These are phyloP conservation scores for Flaveria ramosissima DNA, from an alignment of 129 eudicot species.

Conservation along the genomic window DNA sequence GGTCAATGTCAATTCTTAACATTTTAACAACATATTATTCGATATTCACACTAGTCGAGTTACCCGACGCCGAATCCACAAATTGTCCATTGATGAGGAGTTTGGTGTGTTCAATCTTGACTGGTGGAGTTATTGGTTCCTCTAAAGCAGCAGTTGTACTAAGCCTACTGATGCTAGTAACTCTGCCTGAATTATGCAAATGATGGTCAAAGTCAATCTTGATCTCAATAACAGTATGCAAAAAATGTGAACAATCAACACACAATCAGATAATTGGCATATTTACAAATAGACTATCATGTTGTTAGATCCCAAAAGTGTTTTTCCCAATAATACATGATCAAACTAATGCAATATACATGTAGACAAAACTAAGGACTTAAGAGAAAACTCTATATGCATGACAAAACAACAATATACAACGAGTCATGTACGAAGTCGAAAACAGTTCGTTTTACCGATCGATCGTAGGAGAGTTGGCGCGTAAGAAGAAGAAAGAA, in stretches of 20 bases:
- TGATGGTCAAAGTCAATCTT: slow-evolving; percentile 13
- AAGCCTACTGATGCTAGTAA: slow-evolving; percentile 47
- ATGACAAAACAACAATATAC: neutral
- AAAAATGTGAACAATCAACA: neutral
- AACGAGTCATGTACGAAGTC: neutral
- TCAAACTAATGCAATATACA: too few species aligned
- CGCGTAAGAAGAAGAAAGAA: slow-evolving; percentile 52
- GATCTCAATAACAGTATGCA: neutral
- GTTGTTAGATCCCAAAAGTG: neutral
- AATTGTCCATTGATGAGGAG: slow-evolving; percentile 80
- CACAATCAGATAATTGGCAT: neutral
- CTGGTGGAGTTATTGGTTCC: slow-evolving; percentile 66
- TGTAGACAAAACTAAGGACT: neutral
- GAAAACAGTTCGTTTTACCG: slow-evolving; percentile 32
- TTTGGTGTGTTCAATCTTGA: slow-evolving; percentile 56
- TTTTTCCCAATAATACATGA: neutral
- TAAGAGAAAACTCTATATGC: neutral
- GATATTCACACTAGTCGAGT: slow-evolving; percentile 10
- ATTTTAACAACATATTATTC: neutral
- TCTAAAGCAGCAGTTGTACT: slow-evolving; percentile 66
- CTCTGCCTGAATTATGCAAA: slow-evolving; percentile 48
- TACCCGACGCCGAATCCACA: slow-evolving; percentile 90
- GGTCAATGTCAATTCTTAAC: slow-evolving; percentile 19
- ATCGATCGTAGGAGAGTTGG: slow-evolving; percentile 49
- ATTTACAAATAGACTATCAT: neutral